Percentiles rank a stretch among this genome's conserved stretches.
phyloP scores from a whole-genome alignment of 2,329 filamentous ascomycete genomes.

The Diatrype stigma region DNA sequence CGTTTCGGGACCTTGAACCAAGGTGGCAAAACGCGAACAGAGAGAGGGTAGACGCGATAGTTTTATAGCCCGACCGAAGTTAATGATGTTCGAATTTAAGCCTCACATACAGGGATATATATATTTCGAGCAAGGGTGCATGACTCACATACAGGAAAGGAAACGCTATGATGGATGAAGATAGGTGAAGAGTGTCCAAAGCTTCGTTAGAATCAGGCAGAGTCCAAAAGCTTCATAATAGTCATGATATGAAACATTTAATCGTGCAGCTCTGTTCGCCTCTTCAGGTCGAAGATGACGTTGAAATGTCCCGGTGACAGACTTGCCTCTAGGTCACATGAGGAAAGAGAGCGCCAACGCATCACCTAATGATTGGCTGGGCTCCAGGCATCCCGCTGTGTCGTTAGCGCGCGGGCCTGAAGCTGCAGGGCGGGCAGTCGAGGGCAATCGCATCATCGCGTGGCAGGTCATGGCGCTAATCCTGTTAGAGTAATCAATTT shows the following conservation, averaged over 20 bases:
- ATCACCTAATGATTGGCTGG: background rate
- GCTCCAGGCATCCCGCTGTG: background rate
- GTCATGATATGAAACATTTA: background rate
- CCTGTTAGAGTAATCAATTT: too few species aligned
- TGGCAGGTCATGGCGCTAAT: too few species aligned
- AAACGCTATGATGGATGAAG: background rate
- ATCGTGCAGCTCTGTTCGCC: background rate
- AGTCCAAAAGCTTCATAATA: background rate
- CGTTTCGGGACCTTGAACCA: too few species aligned
- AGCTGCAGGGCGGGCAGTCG: too few species aligned
- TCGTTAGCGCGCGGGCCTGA: too few species aligned
- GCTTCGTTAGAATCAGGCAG: slow-evolving; percentile 1
- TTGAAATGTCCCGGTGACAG: background rate
- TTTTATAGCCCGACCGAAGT: slow-evolving; percentile 1
- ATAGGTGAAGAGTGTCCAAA: background rate
- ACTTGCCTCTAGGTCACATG: background rate
- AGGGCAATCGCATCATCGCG: background rate
- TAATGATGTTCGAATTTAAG: background rate
- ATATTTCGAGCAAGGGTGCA: background rate
- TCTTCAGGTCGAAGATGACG: background rate
- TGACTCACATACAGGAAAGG: slow-evolving; percentile 2
- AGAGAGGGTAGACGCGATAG: background rate
- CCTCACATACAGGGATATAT: background rate
- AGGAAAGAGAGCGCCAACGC: background rate
- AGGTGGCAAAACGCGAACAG: slow-evolving; percentile 3